These are phyloP conservation scores for Eremochloa ophiuroides DNA, from an alignment of 176 grass and related monocot genomes.

Conservation along the genomic window DNA sequence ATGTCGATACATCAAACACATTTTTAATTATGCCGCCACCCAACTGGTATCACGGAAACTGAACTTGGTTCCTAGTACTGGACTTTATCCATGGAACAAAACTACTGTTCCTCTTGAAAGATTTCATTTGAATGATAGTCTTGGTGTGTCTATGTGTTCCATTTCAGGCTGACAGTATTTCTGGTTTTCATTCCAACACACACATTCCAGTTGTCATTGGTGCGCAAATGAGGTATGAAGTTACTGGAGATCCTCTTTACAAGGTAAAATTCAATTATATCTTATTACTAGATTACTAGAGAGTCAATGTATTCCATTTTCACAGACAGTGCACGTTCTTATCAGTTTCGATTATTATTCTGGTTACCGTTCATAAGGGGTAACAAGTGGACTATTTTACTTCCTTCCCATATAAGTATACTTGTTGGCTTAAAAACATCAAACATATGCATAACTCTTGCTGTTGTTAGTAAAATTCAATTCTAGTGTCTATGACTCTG, in stretches of 20 bases:
- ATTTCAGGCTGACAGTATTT: constrained; percentile 84
- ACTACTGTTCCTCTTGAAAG: not conserved
- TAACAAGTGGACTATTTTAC: not conserved
- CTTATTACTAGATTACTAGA: constrained; percentile 6
- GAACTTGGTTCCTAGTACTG: not conserved
- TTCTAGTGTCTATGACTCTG: not conserved
- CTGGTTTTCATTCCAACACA: constrained; percentile 87
- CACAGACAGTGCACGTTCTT: not conserved
- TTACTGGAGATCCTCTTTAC: constrained; percentile 89
- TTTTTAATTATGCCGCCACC: not conserved
- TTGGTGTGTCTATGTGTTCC: not conserved
- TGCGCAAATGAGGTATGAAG: constrained; percentile 89
- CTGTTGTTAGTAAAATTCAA: not conserved
- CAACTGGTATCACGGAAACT: not conserved
- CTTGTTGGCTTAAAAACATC: not conserved
- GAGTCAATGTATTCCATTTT: constrained; percentile 13
- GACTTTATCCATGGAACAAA: not conserved
- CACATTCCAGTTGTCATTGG: constrained; percentile 92
- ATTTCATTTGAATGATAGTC: not conserved
- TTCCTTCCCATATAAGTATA: not conserved
- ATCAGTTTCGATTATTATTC: not conserved
- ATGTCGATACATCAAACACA: not conserved
- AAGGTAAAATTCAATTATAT: constrained; percentile 54
- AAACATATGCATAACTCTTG: not conserved
- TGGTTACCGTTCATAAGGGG: not conserved